Base-by-base conservation (phyloP, 2,329 filamentous ascomycete species). In the Torrubiellomyces zombiae region DNA sequence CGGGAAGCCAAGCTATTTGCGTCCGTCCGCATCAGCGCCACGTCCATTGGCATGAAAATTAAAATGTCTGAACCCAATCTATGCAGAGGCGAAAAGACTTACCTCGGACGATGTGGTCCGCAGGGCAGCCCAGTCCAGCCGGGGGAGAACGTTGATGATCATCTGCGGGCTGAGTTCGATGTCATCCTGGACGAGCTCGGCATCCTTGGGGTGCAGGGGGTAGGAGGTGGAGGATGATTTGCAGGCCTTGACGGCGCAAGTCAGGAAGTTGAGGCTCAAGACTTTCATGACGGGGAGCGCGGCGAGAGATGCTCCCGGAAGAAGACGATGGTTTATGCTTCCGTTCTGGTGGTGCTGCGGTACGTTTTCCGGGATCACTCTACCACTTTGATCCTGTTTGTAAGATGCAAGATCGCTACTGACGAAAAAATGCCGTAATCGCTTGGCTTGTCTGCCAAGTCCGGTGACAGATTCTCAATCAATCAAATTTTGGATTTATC, bases 211-310 rank as follows among this genome's bases (percentile, higher is more conserved):
- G 50, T 95, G 89, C 10, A 98, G 66, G 3, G 89, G 89, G 45
- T 91, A 95, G 14, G 82, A 81, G 26, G 67, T 58, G 5, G 75
- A 61, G 16, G 75, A 74, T 29, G 72, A 67, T 56, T 91, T 93
- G 75, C 89, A 98, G 28, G 78, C 64, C 63, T 94, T 95, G 47
- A 91, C 78, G 33, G 89, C 86, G 62, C 89, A 98, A 42, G 82
- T 89, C 36, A 95, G 62, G 55, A 98, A 98, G 56, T 95, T 95
- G 43, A 92, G 75, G 32, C 83, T 94, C 26, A 95, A 70, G 34
- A 95, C 62, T 54, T 95, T 95, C 89, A 98, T 98, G 19, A 21
- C 22, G 34, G 17, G 14, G 13, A 6, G 9, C 12, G 16, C 16
- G n/a, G n/a, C n/a, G n/a, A n/a, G n/a, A n/a, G n/a, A n/a, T n/a